A percentile compares a stretch with the other conserved stretches of the same genome.
These are phyloP conservation scores for Cubamyces lactineus DNA, from an alignment of 768 basidiomycete species.

Conservation along the genomic window DNA sequence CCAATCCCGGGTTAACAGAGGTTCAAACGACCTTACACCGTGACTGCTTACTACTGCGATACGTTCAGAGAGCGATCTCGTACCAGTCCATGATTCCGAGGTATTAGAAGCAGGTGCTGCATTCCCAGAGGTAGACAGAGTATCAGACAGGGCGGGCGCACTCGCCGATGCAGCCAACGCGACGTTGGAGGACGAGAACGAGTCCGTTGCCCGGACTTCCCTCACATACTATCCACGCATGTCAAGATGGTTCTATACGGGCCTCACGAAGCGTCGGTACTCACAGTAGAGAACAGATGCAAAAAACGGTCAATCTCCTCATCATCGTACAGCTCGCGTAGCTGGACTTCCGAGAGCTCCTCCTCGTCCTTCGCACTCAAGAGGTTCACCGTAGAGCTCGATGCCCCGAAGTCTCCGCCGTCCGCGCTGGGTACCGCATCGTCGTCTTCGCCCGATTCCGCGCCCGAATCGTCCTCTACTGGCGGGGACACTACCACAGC, in stretches of 20 bases:
- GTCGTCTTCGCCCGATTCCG: neutral
- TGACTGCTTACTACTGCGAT: constrained; percentile 19
- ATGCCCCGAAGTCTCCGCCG: neutral
- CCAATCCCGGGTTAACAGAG: neutral
- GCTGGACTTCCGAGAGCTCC: constrained; percentile 52
- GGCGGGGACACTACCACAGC: neutral
- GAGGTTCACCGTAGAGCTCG: neutral
- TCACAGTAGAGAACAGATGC: constrained; percentile 60
- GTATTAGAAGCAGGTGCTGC: constrained; percentile 17
- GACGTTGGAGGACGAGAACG: neutral
- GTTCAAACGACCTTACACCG: neutral
- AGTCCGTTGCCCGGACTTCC: constrained; percentile 49
- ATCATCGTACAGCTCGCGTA: constrained; percentile 62
- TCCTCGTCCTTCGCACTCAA: constrained; percentile 25
- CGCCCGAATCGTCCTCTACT: neutral
- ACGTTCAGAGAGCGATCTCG: constrained; percentile 21
- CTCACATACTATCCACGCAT: constrained; percentile 52
- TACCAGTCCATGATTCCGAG: constrained; percentile 12
- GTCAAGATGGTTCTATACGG: too few relatives aligned
- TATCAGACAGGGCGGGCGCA: constrained; percentile 3
- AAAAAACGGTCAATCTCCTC: constrained; percentile 68
- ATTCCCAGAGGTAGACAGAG: neutral
- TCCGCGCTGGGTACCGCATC: neutral
- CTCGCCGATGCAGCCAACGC: constrained; percentile 21
- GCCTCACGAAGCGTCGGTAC: constrained; percentile 21